Conservation (phyloP, 495 filamentous ascomycete genomes). For the Staphylotrichum longicolle region DNA sequence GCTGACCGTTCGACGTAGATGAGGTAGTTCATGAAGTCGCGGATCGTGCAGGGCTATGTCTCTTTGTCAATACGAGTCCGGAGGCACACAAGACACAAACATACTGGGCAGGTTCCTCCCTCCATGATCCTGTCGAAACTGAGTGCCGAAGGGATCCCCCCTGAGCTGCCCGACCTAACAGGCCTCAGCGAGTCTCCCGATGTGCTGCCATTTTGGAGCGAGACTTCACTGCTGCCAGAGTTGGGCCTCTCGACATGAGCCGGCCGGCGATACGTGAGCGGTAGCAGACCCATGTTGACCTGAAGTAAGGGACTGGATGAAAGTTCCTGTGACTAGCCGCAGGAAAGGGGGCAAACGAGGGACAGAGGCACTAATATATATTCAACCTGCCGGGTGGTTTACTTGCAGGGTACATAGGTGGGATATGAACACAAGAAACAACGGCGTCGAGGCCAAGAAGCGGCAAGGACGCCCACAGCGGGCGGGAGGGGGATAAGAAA, state of each 20-base stretch:
- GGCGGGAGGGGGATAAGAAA: too few relatives aligned
- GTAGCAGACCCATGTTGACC: constrained; percentile 32
- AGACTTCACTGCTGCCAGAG: constrained; percentile 30
- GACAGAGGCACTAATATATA: background rate
- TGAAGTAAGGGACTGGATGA: background rate
- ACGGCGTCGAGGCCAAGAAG: too few relatives aligned
- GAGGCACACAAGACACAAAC: constrained; percentile 22
- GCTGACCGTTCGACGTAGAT: constrained; percentile 69
- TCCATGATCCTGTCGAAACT: constrained; percentile 69
- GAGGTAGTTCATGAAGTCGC: constrained; percentile 81
- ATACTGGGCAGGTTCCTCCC: constrained; percentile 75
- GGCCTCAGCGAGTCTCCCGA: constrained; percentile 29
- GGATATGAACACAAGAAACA: too few relatives aligned
- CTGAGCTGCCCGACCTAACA: constrained; percentile 13
- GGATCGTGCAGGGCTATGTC: constrained; percentile 64
- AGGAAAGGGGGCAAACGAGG: background rate
- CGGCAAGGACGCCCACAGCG: too few relatives aligned
- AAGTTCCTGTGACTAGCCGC: background rate
- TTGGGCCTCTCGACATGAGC: constrained; percentile 33
- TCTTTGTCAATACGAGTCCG: background rate
- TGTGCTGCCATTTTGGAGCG: constrained; percentile 24
- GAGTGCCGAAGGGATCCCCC: constrained; percentile 64
- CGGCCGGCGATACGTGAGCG: constrained; percentile 42
- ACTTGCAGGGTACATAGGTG: too few relatives aligned
- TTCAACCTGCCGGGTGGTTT: too few relatives aligned